phyloP scores from a whole-genome alignment of 2,329 filamentous ascomycete genomes.

The Colletotrichum trifolii region DNA sequence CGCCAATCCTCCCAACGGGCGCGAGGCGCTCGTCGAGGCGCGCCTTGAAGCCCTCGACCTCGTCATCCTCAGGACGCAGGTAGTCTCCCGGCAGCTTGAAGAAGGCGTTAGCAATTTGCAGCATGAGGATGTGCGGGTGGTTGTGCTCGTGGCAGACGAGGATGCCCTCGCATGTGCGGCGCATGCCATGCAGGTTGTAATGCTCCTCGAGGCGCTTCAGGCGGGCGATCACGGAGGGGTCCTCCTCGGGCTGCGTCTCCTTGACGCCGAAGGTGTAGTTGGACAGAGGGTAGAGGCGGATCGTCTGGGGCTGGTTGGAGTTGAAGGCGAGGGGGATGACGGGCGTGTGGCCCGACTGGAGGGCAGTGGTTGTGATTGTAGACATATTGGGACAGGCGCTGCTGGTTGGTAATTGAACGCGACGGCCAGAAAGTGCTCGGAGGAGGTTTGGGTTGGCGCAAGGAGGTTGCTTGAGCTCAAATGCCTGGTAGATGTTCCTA shows the following conservation, averaged over 20 bases:
- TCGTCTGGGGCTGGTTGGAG: constrained; percentile 87
- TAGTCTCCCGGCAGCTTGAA: constrained; percentile 99
- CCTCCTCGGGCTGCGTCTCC: constrained; percentile 97
- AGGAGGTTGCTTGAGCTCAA: constrained; percentile 16
- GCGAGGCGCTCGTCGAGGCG: constrained; percentile 93
- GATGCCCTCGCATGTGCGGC: constrained; percentile 95
- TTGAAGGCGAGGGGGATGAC: constrained; percentile 86
- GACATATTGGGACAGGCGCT: constrained; percentile 70
- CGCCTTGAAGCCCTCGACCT: constrained; percentile 93
- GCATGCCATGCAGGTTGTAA: constrained; percentile 92
- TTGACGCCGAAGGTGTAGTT: constrained; percentile 99
- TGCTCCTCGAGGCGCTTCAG: constrained; percentile 96
- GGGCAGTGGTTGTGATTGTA: constrained; percentile 79
- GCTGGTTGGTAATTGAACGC: neutral
- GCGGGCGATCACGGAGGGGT: constrained; percentile 92
- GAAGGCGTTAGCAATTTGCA: constrained; percentile 99
- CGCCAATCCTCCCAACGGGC: constrained; percentile 86
- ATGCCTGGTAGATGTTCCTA: neutral
- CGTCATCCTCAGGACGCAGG: constrained; percentile 87
- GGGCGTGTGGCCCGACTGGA: constrained; percentile 83
- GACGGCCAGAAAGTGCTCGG: neutral
- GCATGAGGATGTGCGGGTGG: constrained; percentile 97
- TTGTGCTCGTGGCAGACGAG: constrained; percentile 99
- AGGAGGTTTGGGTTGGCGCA: constrained; percentile 1
- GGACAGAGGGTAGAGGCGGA: constrained; percentile 92